Evolutionary conservation across 2,329 filamentous ascomycete species (phyloP).

Genomic region (Curvularia verruculosa): DNA sequence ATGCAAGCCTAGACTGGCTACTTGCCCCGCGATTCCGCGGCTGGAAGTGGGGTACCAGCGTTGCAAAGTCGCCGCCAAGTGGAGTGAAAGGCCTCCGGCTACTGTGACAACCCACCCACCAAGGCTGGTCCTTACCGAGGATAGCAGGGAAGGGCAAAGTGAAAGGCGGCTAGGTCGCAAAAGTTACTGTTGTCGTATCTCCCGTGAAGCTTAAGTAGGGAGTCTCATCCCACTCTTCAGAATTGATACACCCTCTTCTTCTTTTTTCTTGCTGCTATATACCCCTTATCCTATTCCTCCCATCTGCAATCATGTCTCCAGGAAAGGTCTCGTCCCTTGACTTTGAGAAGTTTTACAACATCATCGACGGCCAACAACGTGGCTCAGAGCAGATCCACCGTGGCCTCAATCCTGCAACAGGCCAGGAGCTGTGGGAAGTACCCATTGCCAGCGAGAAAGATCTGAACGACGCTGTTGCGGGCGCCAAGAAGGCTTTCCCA

Average conservation of each 20-base stretch:
- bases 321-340: slow-evolving; percentile 50
- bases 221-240: neutral
- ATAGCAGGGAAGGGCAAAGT: neutral
- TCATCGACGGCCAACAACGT: slow-evolving; percentile 58
- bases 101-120: neutral
- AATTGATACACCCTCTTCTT: neutral
- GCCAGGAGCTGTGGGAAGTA: slow-evolving; percentile 57
- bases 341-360: slow-evolving; percentile 58
- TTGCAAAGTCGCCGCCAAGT: slow-evolving; percentile 20
- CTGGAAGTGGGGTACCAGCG: slow-evolving; percentile 15
- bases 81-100: neutral
- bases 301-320: slow-evolving; percentile 51
- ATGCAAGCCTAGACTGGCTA: neutral
- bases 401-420: slow-evolving; percentile 60
- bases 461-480: slow-evolving; percentile 58
- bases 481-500: slow-evolving; percentile 56
- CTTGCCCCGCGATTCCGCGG: slow-evolving; percentile 23
- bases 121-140: neutral
- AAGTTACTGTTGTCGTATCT: neutral
- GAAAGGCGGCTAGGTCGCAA: neutral
- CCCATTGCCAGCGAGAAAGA: slow-evolving; percentile 58
- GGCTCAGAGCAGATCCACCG: slow-evolving; percentile 52
- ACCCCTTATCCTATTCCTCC: neutral
- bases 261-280: neutral
- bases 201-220: slow-evolving; percentile 9